Evolutionary conservation across 1,284 basidiomycete species (phyloP), one percentile per base, ranked within the genome.

Genomic region (Cystobasidium slooffiae): DNA sequence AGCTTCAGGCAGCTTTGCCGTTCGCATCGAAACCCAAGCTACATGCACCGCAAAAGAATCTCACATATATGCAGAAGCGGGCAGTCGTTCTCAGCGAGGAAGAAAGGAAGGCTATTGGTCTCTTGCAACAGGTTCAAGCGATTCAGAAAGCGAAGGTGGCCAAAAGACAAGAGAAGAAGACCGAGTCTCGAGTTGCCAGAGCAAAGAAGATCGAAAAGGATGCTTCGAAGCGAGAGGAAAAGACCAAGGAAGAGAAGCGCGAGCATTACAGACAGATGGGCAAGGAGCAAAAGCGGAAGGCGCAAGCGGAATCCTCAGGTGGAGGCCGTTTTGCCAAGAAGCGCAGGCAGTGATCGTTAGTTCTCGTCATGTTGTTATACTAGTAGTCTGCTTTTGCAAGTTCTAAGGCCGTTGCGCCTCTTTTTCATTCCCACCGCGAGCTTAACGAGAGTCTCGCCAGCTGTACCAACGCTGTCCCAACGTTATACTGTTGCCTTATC

Each of bases 11-110:
- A 0, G 85, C 89, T 0, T 85, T 99, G 20, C 97, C 97, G 0
- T 99, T 91, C 81, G 92, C 93, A 3, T 92, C 91, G 58, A 99
- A 99, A 83, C 92, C 94, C 20, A 93, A 93, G 82, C 81, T 90
- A 52, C 90, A 92, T 86, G 87, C 88, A 78, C 86, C 90, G 12
- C 92, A 93, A 83, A 84, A 84, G 52, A 85, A 86, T 70, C 86
- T 88, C 80, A 96, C 94, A 22, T 84, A 97, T 82, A 83, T 96
- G 81, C 92, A 94, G 83, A 91, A 91, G 81, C 90, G 95, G 18
- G 94, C 96, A 0, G 95, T 98, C 18, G 90, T 99, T 55, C 86
- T 99, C 85, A 92, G 96, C 81, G 91, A 92, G 1, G 93, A 97
- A 80, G 96, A 99, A 85, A 93, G 91, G 85, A 91, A 89, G 81